Evolutionary conservation across 2,329 filamentous ascomycete genomes (phyloP).

Genomic region (Lasiodiplodia citricola): DNA sequence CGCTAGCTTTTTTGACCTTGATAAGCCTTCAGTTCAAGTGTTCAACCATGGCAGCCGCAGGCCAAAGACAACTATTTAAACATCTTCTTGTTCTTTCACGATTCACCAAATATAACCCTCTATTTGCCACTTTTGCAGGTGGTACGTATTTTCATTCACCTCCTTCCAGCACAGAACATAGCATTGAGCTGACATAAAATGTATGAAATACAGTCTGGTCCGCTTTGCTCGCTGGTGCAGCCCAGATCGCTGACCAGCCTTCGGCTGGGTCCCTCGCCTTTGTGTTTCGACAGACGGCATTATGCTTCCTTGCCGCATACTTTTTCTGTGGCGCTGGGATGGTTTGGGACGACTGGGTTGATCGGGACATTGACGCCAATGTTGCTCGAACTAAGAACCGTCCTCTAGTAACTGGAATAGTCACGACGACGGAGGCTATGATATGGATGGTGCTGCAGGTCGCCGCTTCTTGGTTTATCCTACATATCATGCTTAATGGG

Average conservation of each 20-base stretch:
- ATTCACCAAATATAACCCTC: neutral
- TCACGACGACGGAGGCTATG: neutral
- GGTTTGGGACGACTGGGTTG: conserved; percentile 2
- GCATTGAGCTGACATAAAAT: neutral
- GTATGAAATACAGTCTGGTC: neutral
- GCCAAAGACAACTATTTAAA: neutral
- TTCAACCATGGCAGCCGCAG: neutral
- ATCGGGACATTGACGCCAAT: neutral
- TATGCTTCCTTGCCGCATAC: neutral
- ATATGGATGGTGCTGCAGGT: neutral
- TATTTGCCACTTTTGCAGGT: neutral
- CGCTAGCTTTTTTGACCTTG: too few relatives aligned
- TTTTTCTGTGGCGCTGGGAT: neutral
- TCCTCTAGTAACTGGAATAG: neutral
- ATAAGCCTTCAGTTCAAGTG: too few relatives aligned
- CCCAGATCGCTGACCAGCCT: neutral
- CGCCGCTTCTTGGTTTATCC: neutral
- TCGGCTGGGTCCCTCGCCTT: neutral
- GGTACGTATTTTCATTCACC: neutral
- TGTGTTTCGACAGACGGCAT: neutral
- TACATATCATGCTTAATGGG: neutral
- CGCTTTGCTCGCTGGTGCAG: neutral
- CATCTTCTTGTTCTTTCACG: neutral
- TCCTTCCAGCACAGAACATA: too few relatives aligned
- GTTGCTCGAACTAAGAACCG: neutral